phyloP scores from a whole-genome alignment of 768 basidiomycete genomes.

The Albatrellus ellisii region DNA sequence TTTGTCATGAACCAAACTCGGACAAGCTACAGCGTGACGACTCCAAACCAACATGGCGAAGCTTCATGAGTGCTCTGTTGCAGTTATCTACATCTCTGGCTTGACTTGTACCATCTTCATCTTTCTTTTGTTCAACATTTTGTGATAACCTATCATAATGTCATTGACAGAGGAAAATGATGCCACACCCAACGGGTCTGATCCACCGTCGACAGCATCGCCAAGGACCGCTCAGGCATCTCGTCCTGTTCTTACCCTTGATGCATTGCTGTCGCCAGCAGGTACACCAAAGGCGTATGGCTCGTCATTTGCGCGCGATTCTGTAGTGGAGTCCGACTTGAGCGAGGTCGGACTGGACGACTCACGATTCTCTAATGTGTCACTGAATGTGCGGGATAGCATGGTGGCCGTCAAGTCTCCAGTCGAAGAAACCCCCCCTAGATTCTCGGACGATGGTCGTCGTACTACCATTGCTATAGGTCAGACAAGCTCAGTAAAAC shows the following conservation, averaged over 20 bases:
- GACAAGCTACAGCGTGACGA: too few relatives aligned
- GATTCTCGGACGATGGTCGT: slow-evolving; percentile 13
- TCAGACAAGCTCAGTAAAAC: slow-evolving; percentile 1
- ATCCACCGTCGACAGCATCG: neutral
- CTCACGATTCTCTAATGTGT: slow-evolving; percentile 44
- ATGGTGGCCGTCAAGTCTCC: slow-evolving; percentile 16
- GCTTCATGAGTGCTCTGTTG: too few relatives aligned
- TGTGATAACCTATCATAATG: too few relatives aligned
- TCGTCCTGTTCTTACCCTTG: slow-evolving; percentile 14
- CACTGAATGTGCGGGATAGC: slow-evolving; percentile 25
- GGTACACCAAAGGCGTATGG: slow-evolving; percentile 12
- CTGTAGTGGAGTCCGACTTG: slow-evolving; percentile 22
- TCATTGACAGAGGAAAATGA: too few relatives aligned
- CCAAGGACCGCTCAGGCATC: neutral
- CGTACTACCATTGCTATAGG: slow-evolving; percentile 9
- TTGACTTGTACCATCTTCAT: too few relatives aligned
- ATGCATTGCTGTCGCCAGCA: slow-evolving; percentile 20
- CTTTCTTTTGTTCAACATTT: too few relatives aligned
- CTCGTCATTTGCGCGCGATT: slow-evolving; percentile 8
- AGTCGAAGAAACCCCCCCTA: slow-evolving; percentile 16
- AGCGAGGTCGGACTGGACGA: slow-evolving; percentile 50
- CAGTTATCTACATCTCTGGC: too few relatives aligned
- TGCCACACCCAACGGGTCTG: too few relatives aligned
- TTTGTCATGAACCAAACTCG: too few relatives aligned
- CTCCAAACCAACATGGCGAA: too few relatives aligned